A percentile compares a stretch with the other conserved stretches of the same genome.
phyloP scores from a whole-genome alignment of 805 yeast genomes.

The Barnettozyma salicaria region DNA sequence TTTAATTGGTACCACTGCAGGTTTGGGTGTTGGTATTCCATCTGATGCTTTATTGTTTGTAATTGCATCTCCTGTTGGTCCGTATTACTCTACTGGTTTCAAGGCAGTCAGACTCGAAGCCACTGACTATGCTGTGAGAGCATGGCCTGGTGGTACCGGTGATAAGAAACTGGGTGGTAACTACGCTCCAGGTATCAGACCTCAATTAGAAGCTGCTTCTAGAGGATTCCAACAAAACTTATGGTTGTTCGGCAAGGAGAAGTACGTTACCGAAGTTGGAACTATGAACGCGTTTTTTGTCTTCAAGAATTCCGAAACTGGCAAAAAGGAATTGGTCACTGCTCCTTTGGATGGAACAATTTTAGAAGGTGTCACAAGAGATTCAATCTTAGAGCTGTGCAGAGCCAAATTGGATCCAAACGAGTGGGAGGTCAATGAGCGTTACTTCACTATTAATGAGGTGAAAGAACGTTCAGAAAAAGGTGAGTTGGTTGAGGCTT shows the following conservation, averaged over 20 bases:
- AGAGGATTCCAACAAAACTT: constrained; percentile 94
- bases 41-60: constrained; percentile 75
- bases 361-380: constrained; percentile 94
- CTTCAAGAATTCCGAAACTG: constrained; percentile 66
- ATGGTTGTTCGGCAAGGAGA: constrained; percentile 92
- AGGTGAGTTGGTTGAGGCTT: constrained; percentile 88
- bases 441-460: constrained; percentile 77
- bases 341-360: constrained; percentile 98
- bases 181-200: constrained; percentile 92
- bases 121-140: constrained; percentile 92
- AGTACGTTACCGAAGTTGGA: constrained; percentile 89
- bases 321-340: constrained; percentile 87
- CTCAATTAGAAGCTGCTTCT: constrained; percentile 83
- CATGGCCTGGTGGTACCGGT: constrained; percentile 99
- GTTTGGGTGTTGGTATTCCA: constrained; percentile 84
- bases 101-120: constrained; percentile 94
- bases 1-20: constrained; percentile 85
- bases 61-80: constrained; percentile 95
- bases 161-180: constrained; percentile 95
- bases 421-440: constrained; percentile 82
- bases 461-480: constrained; percentile 68
- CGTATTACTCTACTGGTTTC: constrained; percentile 92
- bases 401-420: constrained; percentile 65
- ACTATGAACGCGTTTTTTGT: constrained; percentile 94
- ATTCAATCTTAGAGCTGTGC: constrained; percentile 72